Evolutionary conservation across 352 stramenopile species (phyloP), one percentile per base, ranked within the genome.

Genomic region (Phytophthora rubi): DNA sequence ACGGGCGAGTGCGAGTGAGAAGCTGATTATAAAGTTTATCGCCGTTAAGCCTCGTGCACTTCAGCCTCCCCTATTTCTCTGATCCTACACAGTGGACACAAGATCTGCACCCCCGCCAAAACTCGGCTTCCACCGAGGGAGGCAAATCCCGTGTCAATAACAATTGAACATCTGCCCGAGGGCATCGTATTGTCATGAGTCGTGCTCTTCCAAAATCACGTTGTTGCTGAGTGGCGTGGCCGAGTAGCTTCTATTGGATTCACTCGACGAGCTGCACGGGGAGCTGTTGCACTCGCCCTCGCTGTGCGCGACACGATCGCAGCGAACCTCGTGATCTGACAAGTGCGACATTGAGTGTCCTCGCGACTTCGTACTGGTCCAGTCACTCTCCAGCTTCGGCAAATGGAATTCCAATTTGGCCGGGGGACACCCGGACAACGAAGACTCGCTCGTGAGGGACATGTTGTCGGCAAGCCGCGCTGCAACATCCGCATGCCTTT

Each of bases 241-340:
- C 0, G 64, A 51, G 18, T 67, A 77, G 35, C 48, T 73, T 28
- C 70, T 76, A 35, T 53, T 32, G 1, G 68, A 77, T 52, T 66
- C 64, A 33, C 49, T 68, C 15, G 62, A 75, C 12, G 71, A 75
- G 49, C 69, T 76, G 57, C 69, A 86, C 6, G 69, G 67, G 2
- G 81, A 85, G 59, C 81, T 81, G 23, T 76, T 80, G 37, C 82
- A 54, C 28, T 85, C 80, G 32, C 76, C 76, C 32, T 89, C 81
- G 39, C 75, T 86, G 47, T 81, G 77, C 28, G 76, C 52, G 23
- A 77, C 63, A 30, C 61, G 62, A 3, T 76, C 54, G 37, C 68
- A 65, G 30, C 70, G 55, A 59, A 76, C 33, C 47, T 77, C 71
- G 53, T 79, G 65, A 18, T 80, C 69, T 4, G 58, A 70, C 16